Conservation (phyloP, 805 yeast genomes). For the Deakozyma indianensis region DNA sequence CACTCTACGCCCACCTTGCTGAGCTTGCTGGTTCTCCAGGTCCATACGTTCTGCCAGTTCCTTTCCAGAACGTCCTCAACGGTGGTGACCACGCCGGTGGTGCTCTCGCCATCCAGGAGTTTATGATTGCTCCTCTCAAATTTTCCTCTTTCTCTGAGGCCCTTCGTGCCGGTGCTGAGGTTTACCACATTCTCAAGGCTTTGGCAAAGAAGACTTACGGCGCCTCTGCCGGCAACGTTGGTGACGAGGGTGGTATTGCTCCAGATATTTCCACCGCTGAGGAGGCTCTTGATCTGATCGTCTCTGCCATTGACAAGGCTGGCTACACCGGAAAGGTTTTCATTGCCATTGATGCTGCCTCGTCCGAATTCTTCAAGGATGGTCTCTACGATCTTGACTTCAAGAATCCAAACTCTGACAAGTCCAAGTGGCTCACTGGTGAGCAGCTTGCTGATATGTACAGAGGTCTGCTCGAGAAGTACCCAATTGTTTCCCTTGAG, state of each 20-base stretch:
- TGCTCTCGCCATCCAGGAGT: slow-evolving; percentile 96
- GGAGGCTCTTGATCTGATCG: slow-evolving; percentile 93
- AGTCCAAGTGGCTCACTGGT: slow-evolving; percentile 84
- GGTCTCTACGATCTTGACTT: slow-evolving; percentile 96
- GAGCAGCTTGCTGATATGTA: slow-evolving; percentile 75
- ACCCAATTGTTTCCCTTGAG: slow-evolving; percentile 97
- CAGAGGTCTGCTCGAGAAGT: slow-evolving; percentile 62
- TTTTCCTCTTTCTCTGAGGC: slow-evolving; percentile 90
- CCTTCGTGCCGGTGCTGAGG: slow-evolving; percentile 93
- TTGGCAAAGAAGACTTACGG: slow-evolving; percentile 93
- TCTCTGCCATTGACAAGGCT: slow-evolving; percentile 77
- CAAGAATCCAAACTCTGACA: slow-evolving; percentile 91
- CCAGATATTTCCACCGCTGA: slow-evolving; percentile 91
- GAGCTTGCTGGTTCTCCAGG: slow-evolving; percentile 61
- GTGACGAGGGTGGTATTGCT: slow-evolving; percentile 99
- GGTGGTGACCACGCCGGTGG: slow-evolving; percentile 99
- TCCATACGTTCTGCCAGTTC: slow-evolving; percentile 95
- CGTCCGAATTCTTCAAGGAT: slow-evolving; percentile 95
- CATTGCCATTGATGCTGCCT: slow-evolving; percentile 93
- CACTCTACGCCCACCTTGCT: slow-evolving; percentile 85
- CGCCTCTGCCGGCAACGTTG: slow-evolving; percentile 97
- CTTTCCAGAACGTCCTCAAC: slow-evolving; percentile 95
- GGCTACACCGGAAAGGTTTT: slow-evolving; percentile 89
- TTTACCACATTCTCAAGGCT: slow-evolving; percentile 91
- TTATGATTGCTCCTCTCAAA: slow-evolving; percentile 95